phyloP scores from a whole-genome alignment of 768 basidiomycete species.

The Leccinum incarnatum region DNA sequence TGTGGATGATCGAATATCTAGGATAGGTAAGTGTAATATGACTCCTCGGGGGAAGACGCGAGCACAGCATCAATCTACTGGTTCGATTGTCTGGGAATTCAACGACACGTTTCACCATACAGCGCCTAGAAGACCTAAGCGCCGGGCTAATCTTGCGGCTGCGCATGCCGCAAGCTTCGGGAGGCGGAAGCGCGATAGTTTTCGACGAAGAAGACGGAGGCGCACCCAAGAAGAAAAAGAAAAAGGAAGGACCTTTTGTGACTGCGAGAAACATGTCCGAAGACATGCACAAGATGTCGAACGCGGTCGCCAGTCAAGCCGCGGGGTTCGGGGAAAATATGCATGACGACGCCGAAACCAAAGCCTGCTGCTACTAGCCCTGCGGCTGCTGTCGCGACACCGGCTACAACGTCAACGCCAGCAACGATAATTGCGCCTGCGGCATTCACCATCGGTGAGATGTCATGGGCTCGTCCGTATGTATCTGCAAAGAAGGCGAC shows the following conservation, averaged over 20 bases:
- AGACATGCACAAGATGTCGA: constrained; percentile 87
- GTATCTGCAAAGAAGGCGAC: constrained; percentile 48
- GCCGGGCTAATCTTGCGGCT: constrained; percentile 63
- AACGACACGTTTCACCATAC: neutral
- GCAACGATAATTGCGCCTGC: constrained; percentile 33
- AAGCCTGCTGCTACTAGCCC: constrained; percentile 35
- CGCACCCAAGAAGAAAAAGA: constrained; percentile 75
- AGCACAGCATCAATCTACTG: neutral
- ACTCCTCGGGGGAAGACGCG: too few species aligned
- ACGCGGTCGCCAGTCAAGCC: constrained; percentile 84
- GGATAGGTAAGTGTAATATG: neutral
- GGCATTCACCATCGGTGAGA: constrained; percentile 24
- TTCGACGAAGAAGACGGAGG: constrained; percentile 50
- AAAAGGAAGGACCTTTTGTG: constrained; percentile 79
- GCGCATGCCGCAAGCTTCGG: constrained; percentile 62
- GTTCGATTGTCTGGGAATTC: neutral
- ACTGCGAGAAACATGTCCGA: constrained; percentile 88
- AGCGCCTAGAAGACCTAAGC: neutral
- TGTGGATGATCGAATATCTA: neutral
- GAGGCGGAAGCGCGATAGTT: constrained; percentile 21
- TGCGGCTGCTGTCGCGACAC: constrained; percentile 25
- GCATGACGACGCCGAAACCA: constrained; percentile 54
- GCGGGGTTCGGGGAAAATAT: constrained; percentile 82
- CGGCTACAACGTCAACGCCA: constrained; percentile 26
- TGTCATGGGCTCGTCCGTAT: constrained; percentile 62